Base-by-base conservation (phyloP, 2,329 filamentous ascomycete genomes). In the Pestalotiopsis sp. region DNA sequence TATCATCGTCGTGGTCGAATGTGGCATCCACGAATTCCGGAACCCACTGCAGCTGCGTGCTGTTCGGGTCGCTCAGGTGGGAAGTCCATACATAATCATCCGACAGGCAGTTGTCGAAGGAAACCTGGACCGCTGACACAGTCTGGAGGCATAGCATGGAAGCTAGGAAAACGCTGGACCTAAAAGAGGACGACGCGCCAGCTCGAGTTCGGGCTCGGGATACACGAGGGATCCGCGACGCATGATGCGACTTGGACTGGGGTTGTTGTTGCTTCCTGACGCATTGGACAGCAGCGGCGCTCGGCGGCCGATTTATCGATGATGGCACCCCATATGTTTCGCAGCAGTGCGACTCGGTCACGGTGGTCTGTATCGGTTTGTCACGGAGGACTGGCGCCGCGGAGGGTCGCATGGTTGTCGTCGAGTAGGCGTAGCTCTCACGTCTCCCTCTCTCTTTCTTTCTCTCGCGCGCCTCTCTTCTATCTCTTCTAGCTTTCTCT, bases 61-160 rank as follows among this genome's bases (percentile, higher is more conserved):
- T 20, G 27, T 62, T 39, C 14, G 91, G 88, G 9, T 85, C 75
- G 68, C 77, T 38, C 4, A 69, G 41, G 3, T 71, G 64, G 41
- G 75, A 73, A 41, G 82, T 81, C 60, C 86, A 86, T 69, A 89
- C 84, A 77, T 91, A 86, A 65, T 87, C 86, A 69, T 86, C 83
- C 62, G 85, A 80, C 38, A 98, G 85, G 81, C 95, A 99, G 81
- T 98, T 97, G n/a, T 92, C 86, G 80, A 97, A 96, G 68, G 89
- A 84, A 70, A 98, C 82, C 74, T 90, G 88, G 59, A 90, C 93
- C 63, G 92, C 93, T 55, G 82, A 78, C 31, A 81, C 83, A 9
- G 87, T 84, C 58, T 77, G 76, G 9, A 81, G 67, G 69, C 81
- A 75, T 31, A 82, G 73, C 68, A 79, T 76, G 66, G 79, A 73